Conservation (phyloP, 352 stramenopile species). For the Globisporangium nunn region DNA sequence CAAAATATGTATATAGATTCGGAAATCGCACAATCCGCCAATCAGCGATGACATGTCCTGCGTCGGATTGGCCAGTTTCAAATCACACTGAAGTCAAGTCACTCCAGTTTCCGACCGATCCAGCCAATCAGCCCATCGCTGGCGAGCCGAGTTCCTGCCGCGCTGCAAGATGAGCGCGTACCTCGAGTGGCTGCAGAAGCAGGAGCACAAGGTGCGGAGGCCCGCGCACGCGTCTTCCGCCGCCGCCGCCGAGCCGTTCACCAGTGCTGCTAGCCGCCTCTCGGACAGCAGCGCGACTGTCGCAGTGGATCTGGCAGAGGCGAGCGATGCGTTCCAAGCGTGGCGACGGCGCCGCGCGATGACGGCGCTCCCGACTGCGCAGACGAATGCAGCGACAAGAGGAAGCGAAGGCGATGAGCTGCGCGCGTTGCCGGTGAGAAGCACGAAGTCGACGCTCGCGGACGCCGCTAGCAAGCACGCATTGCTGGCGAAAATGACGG, state of each 20-base stretch:
- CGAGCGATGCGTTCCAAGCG: slow-evolving; percentile 7
- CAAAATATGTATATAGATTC: no score
- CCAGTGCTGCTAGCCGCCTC: background rate
- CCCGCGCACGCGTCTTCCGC: background rate
- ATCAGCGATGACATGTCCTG: no score
- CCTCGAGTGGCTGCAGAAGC: slow-evolving; percentile 34
- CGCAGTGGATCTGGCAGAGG: slow-evolving; percentile 7
- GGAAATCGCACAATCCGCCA: no score
- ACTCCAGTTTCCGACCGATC: no score
- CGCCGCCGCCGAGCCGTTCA: background rate
- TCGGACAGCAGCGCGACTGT: background rate
- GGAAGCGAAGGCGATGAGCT: background rate
- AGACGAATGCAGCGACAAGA: background rate
- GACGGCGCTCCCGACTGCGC: background rate
- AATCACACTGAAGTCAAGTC: no score
- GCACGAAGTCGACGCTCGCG: slow-evolving; percentile 2
- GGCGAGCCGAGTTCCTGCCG: no score
- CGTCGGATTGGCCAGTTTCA: no score
- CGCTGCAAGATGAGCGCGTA: slow-evolving; percentile 18
- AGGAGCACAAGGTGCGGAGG: slow-evolving; percentile 22
- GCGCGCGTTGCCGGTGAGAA: background rate
- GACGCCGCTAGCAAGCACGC: slow-evolving; percentile 2
- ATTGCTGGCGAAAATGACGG: background rate
- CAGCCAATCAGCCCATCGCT: no score
- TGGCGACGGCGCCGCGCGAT: slow-evolving; percentile 6